A percentile compares a stretch with the other conserved stretches of the same genome.
phyloP scores from a whole-genome alignment of 2,329 filamentous ascomycete genomes.

The Pestalotiopsis fici region DNA sequence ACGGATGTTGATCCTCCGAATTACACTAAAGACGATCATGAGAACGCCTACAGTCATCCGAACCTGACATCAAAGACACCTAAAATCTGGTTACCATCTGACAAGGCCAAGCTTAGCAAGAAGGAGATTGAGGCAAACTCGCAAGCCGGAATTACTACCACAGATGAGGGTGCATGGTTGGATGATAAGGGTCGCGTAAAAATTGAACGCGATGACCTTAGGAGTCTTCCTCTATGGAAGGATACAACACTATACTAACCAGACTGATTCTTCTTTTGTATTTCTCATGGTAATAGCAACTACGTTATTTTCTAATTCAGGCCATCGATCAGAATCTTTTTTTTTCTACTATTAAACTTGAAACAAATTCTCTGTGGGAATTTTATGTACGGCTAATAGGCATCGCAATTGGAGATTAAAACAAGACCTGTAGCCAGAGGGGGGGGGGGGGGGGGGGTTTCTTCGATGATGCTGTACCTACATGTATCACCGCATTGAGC shows the following conservation, averaged over 20 bases:
- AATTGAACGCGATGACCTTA: conserved; percentile 3
- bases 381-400: no score
- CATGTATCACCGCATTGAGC: no score
- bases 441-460: no score
- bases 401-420: no score
- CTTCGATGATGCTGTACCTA: no score
- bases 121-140: conserved; percentile 63
- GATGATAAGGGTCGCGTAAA: conserved; percentile 50
- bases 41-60: conserved; percentile 29
- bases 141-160: conserved; percentile 62
- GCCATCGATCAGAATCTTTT: no score
- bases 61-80: conserved; percentile 44
- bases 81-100: conserved; percentile 67
- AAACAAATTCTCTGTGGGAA: no score
- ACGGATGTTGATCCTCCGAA: conserved; percentile 12
- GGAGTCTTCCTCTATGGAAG: conserved; percentile 4
- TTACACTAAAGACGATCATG: conserved; percentile 28
- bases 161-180: conserved; percentile 61
- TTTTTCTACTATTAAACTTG: no score
- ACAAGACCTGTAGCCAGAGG: no score
- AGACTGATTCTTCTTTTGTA: background rate
- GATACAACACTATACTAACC: background rate
- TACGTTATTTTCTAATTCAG: no score
- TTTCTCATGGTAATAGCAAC: no score
- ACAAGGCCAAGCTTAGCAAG: conserved; percentile 57